Evolutionary conservation across 2,329 filamentous ascomycete genomes (phyloP).

Genomic region (Ceratocystis diversiconidia): DNA sequence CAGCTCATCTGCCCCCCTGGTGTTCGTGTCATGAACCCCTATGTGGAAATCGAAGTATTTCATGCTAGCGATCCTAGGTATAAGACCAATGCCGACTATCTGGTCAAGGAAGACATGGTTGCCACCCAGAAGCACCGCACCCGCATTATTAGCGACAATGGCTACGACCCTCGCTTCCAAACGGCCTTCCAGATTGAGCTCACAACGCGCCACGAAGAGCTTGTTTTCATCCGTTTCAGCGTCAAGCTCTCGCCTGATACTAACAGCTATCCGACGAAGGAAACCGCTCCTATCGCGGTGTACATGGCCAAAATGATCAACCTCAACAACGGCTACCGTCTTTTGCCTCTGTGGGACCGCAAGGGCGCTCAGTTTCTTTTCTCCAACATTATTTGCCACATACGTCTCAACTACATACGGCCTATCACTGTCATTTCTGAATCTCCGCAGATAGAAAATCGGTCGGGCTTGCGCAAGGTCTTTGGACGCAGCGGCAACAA

Average conservation of each 20-base stretch:
- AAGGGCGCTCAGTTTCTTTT: conserved; percentile 89
- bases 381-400: conserved; percentile 83
- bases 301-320: conserved; percentile 87
- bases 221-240: conserved; percentile 87
- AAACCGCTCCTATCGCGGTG: conserved; percentile 57
- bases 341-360: conserved; percentile 74
- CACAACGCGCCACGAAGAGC: conserved; percentile 84
- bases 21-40: conserved; percentile 71
- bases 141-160: conserved; percentile 69
- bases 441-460: conserved; percentile 23
- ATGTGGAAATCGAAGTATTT: conserved; percentile 88
- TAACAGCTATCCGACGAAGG: conserved; percentile 42
- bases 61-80: conserved; percentile 87
- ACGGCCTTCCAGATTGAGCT: conserved; percentile 66
- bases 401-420: conserved; percentile 49
- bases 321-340: conserved; percentile 83
- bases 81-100: conserved; percentile 60
- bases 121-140: conserved; percentile 67
- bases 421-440: conserved; percentile 38
- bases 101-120: conserved; percentile 31
- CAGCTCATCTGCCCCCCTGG: conserved; percentile 72
- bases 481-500: conserved; percentile 32
- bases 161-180: conserved; percentile 83
- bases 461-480: conserved; percentile 43
- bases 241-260: conserved; percentile 78